These are phyloP conservation scores for Plantago rigida DNA, from an alignment of 305 asterid species.

Conservation along the genomic window DNA sequence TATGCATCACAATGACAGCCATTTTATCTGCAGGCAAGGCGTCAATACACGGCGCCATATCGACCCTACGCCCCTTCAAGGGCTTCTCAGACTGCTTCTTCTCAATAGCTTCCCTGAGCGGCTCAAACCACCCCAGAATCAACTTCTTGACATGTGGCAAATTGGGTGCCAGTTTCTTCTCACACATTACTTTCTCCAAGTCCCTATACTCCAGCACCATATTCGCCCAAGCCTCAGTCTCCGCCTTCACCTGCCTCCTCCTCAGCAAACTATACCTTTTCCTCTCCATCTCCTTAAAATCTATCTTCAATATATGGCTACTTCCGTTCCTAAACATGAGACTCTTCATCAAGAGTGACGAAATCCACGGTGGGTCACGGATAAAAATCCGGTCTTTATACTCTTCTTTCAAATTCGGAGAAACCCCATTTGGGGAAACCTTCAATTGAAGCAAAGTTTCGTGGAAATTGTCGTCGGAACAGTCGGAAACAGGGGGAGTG, in stretches of 20 bases:
- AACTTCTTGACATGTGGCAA: conserved; percentile 76
- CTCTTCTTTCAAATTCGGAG: conserved; percentile 26
- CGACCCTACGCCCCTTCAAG: conserved; percentile 50
- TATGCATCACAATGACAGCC: conserved; percentile 93
- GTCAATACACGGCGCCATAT: conserved; percentile 60
- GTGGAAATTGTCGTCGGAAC: conserved; percentile 44
- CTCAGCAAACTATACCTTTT: conserved; percentile 53
- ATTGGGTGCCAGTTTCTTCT: conserved; percentile 78
- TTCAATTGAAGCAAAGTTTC: conserved; percentile 32
- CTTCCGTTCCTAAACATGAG: conserved; percentile 43
- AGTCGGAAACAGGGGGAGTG: conserved; percentile 49
- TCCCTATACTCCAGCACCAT: conserved; percentile 78
- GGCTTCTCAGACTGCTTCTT: conserved; percentile 54
- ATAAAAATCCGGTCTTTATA: conserved; percentile 35
- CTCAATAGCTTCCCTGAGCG: conserved; percentile 63
- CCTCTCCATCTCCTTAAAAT: conserved; percentile 59
- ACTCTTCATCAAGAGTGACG: conserved; percentile 59
- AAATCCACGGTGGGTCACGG: conserved; percentile 82
- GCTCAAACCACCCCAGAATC: conserved; percentile 86
- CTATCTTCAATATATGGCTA: conserved; percentile 44
- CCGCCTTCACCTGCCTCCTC: conserved; percentile 68
- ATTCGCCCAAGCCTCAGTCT: conserved; percentile 90
- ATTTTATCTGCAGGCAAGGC: conserved; percentile 80
- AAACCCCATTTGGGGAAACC: conserved; percentile 43
- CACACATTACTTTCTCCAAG: conserved; percentile 86